These are phyloP conservation scores for Platanthera zijinensis DNA, from an alignment of 106 monocot species.

Conservation along the genomic window DNA sequence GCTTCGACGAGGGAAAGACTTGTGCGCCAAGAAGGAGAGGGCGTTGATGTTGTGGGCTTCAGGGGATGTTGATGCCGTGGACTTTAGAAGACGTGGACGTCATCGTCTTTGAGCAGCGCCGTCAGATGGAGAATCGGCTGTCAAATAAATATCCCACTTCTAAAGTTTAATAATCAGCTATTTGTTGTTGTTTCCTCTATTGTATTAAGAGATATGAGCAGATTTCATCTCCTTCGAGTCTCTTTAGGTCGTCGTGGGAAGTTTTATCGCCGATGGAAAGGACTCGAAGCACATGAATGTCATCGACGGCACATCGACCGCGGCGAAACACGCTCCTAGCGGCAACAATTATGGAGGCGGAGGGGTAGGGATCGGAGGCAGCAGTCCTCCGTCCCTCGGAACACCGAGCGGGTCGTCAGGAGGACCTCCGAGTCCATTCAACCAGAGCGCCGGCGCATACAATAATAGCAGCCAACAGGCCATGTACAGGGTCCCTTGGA, in stretches of 20 bases:
- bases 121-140: too few species aligned
- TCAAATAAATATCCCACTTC: neutral
- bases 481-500: slow-evolving; percentile 55
- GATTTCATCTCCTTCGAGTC: neutral
- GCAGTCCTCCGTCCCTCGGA: slow-evolving; percentile 59
- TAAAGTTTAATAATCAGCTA: neutral
- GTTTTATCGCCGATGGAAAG: slow-evolving; percentile 51
- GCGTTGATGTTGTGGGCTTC: too few species aligned
- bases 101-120: too few species aligned
- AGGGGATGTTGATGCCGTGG: too few species aligned
- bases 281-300: slow-evolving; percentile 25
- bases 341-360: neutral
- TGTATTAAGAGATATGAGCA: neutral
- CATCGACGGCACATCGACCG: slow-evolving; percentile 14
- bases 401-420: slow-evolving; percentile 59
- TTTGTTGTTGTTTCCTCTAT: neutral
- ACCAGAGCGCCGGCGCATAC: slow-evolving; percentile 29
- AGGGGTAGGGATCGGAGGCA: slow-evolving; percentile 13
- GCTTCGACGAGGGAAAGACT: too few species aligned
- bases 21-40: too few species aligned
- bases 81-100: too few species aligned
- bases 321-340: slow-evolving; percentile 6
- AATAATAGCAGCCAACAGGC: slow-evolving; percentile 41
- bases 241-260: slow-evolving; percentile 69
- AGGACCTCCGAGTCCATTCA: slow-evolving; percentile 44